Base-by-base conservation (phyloP, 768 basidiomycete species). In the Pulveroboletus frians region DNA sequence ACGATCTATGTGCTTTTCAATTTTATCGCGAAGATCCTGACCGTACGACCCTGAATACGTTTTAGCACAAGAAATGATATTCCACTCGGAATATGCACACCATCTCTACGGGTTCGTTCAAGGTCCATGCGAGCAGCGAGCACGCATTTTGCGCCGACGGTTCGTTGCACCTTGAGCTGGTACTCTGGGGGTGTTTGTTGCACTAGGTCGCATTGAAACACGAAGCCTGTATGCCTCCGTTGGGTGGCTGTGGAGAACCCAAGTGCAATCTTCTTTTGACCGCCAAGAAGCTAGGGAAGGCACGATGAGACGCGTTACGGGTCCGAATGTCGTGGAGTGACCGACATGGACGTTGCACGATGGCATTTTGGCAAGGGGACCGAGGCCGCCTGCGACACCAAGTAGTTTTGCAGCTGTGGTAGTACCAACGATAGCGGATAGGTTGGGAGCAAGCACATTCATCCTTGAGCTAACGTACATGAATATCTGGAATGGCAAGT, bases 381-480 rank as follows among this genome's bases (percentile, higher is more conserved):
- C 79, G 21, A 99, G 77, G 49, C 96, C 96, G 49, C 96, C 96
- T 35, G 96, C 93, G 45, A 98, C 91, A 65, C 96, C 96, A 35
- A 99, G 83, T 46, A 99, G 73, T 76, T 99, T 99, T 40, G 96
- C 96, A 47, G 96, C 96, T 76, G 93, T 95, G 60, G 89, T 92
- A 50, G 96, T 96, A 69, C 96, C 95, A 73, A 98, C 91, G 71
- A 99, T 96, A 69, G 90, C 87, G 62, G 93, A 95, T 66, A 99
- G 82, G 70, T 99, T 99, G 63, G 96, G 96, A 59, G 96, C 95
- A 64, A 99, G 86, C 49, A 92, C 81, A 73, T 92, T 91, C 92
- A 99, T 98, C 74, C 96, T 82, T 61, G 92, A 95, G 76, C 94
- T 95, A 69, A 99, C 96, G 79, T 98, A 99, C 77, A 89, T 85